Conservation (phyloP, 2,329 filamentous ascomycete species). For the Pseudogymnoascus sp. region DNA sequence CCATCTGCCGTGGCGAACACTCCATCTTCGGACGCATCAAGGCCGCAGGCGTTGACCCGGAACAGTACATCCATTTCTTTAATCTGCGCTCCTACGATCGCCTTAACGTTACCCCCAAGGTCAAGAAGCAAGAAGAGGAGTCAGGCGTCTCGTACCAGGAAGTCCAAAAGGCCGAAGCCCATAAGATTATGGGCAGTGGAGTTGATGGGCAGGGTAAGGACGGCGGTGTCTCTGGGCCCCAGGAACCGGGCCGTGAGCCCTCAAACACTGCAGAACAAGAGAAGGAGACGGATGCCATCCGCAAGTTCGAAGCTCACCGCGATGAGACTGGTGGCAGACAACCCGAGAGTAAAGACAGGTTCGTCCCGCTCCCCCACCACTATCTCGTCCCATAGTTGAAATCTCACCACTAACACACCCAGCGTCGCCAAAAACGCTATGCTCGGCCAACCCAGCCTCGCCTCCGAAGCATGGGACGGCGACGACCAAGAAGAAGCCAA, state of each 20-base stretch:
- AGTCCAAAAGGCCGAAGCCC: slow-evolving; percentile 79
- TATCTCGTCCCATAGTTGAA: slow-evolving; percentile 17
- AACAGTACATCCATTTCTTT: slow-evolving; percentile 82
- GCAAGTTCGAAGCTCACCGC: slow-evolving; percentile 46
- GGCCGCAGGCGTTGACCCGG: slow-evolving; percentile 69
- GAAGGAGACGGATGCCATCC: slow-evolving; percentile 42
- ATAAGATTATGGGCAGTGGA: slow-evolving; percentile 75
- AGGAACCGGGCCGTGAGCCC: slow-evolving; percentile 21
- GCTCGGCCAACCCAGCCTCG: slow-evolving; percentile 57
- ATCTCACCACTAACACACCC: slow-evolving; percentile 28
- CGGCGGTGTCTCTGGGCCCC: slow-evolving; percentile 24
- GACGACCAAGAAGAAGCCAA: slow-evolving; percentile 67
- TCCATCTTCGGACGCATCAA: slow-evolving; percentile 80
- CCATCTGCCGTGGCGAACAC: slow-evolving; percentile 83
- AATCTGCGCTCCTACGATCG: slow-evolving; percentile 91
- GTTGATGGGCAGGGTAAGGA: slow-evolving; percentile 53
- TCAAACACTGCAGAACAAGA: slow-evolving; percentile 34
- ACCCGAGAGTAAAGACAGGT: slow-evolving; percentile 23
- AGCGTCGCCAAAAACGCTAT: slow-evolving; percentile 76
- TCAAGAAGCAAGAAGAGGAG: slow-evolving; percentile 70
- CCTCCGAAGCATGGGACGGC: slow-evolving; percentile 72
- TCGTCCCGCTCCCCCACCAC: neutral
- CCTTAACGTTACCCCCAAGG: slow-evolving; percentile 70
- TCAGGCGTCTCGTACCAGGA: slow-evolving; percentile 81
- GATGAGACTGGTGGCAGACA: slow-evolving; percentile 27